Evolutionary conservation across 202 grass and related monocot species (phyloP), one percentile per base, ranked within the genome.

Genomic region (Elaeis oleifera): DNA sequence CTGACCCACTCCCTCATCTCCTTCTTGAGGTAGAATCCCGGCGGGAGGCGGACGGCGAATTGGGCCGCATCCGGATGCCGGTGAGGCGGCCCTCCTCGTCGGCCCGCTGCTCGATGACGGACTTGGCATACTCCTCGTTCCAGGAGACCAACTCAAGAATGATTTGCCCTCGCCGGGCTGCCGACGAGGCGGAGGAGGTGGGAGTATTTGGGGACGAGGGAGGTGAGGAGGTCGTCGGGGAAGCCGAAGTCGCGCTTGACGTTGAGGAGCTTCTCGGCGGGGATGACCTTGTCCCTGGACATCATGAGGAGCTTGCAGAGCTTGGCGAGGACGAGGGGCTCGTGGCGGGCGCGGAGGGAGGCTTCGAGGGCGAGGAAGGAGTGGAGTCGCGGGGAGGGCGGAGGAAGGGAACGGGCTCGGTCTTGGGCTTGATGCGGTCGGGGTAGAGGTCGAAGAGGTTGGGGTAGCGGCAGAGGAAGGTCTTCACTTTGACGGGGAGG

Each of bases 291-390:
- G 25, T 89, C 70, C 63, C 65, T 80, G 25, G 87, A 85, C 20
- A 96, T 88, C 84, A 96, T 96, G 52, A 96, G 67, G 60, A 96
- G 80, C 70, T 90, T 96, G 71, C 78, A 80, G 68, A 96, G 76
- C 79, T 82, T 91, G 18, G 78, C 63, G 15, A 86, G 64, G 64
- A 68, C 73, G 67, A 83, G 53, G 4, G 56, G 78, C 56, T 83
- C 65, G 50, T 90, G 74, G 44, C 29, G 55, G 1, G 55, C 74
- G 25, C 83, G 72, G 64, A 81, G 60, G 20, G 71, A 51, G 27
- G 73, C 62, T 18, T 83, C 71, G 73, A 71, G 70, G 20, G 65
- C 61, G 60, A 89, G 79, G 64, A 87, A 88, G 31, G 76, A 70
- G 63, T 63, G 63, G 18, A 88, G 84, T 13, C 80, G 68, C 0